Base-by-base conservation (phyloP, 2,329 filamentous ascomycete species). In the Lomentospora prolificans region DNA sequence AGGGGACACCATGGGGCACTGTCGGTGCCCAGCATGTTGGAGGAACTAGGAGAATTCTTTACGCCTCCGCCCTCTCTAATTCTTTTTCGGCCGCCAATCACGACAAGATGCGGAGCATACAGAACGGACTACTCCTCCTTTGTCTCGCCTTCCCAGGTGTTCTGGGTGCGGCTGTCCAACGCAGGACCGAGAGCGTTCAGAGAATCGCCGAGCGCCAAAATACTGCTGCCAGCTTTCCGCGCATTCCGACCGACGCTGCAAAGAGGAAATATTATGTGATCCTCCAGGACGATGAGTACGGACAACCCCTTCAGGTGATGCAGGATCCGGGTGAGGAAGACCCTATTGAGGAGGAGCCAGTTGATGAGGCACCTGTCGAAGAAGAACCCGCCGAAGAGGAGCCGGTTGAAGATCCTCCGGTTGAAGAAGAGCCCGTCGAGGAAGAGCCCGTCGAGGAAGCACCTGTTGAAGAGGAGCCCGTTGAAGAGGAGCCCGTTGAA, bases 131-230 rank as follows among this genome's bases (percentile, higher is more conserved):
- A 25, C 6, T 48, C 10, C 28, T 55, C 24, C 52, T 55, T 9
- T 55, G 39, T 27, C 22, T 41, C 25, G 25, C 52, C 52, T 31
- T 55, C 12, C 52, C 52, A 19, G 52, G 52, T 22, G 39, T 31
- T 3, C 27, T 55, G n/a, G 52, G 39, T 2, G 48, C 48, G 10
- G 48, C 25, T n/a, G 17, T 51, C 22, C 17, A 48, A 19, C 17
- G 5, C 44, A 22, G 9, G n/a, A 14, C 2, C 7, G 9, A 22
- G 17, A 25, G 24, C 3, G n/a, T 12, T 48, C 17, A 22, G 44
- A 22, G 17, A 4, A 12, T 4, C 22, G 10, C 17, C n/a, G 7
- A 22, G 6, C 44, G 44, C 2, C 3, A 19, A 19, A 25, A 10
- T 22, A 19, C 44, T 48, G 30, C 30, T 12, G 12, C 12, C 30